Base-by-base conservation (phyloP, 345 rosid genomes). In the Pistacia atlantica region DNA sequence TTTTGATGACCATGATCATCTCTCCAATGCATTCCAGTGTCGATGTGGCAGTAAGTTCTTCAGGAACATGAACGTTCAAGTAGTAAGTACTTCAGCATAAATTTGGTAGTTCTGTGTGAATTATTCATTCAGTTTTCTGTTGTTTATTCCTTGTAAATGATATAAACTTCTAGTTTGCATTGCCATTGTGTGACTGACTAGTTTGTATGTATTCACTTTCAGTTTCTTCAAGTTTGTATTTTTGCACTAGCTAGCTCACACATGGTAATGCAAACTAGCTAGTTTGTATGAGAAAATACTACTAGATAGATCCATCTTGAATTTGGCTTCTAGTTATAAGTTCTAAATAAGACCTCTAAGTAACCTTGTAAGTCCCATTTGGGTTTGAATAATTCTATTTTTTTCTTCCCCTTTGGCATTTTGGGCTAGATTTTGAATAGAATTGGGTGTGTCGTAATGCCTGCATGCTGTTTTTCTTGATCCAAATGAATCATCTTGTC, bases 11-110 rank as follows among this genome's bases (percentile, higher is more conserved):
- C 76, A 80, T 69, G 95, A 90, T 83, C 86, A 79, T 73, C 85
- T 87, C 37, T 75, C 86, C 13, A 86, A 58, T 62, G 78, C 87
- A 59, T 96, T 96, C 83, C 84, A 73, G 61, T 96, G 99, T 76
- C 77, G 42, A 65, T 96, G 97, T 77, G 91, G 93, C 75, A 92
- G 98, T 79, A 85, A 86, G 77, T 89, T 86, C 79, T 96, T 97
- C 83, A 75, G 94, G 82, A 85, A 83, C 76, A 77, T 79, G 81
- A 84, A 81, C 86, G 82, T 67, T 71, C 81, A 68, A 82, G 63
- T 69, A 86, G 96, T 94, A 84, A 86, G 94, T 86, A 48, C 72
- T 22, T 77, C 38, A 66, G 20, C 22, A 31, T 42, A 42, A 42
- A 42, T 42, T 25, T 13, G 68, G 25, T 73, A 54, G 16, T 64